Percentiles rank a stretch among this genome's conserved stretches.
phyloP scores from a whole-genome alignment of 106 monocot species.

The Xerophyta viscosa region DNA sequence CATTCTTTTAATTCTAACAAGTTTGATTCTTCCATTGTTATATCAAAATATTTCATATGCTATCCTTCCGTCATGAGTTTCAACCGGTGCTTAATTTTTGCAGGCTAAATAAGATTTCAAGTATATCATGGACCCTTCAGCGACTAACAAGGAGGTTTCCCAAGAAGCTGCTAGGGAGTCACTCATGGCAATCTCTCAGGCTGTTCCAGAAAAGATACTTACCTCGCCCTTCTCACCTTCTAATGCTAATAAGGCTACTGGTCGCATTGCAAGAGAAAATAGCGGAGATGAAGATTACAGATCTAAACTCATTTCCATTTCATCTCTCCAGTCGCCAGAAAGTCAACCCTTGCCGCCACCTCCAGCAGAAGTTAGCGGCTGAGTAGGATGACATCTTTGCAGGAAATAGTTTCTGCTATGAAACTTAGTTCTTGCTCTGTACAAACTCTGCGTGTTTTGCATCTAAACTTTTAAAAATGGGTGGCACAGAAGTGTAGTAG shows the following conservation, averaged over 20 bases:
- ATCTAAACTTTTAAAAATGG: no score
- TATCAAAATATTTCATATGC: no score
- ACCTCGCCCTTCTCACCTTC: background rate
- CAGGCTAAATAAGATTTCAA: no score
- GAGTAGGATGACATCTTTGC: no score
- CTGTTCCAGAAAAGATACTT: conserved; percentile 7
- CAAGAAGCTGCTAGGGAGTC: conserved; percentile 23
- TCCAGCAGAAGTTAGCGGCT: conserved; percentile 2
- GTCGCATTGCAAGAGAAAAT: background rate
- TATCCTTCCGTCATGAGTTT: no score
- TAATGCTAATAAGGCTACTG: background rate
- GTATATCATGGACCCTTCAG: conserved; percentile 2
- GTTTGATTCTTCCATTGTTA: no score
- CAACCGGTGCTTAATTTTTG: no score
- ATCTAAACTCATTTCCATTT: conserved; percentile 26
- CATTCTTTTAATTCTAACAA: no score
- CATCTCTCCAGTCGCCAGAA: conserved; percentile 17
- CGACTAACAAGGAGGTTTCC: background rate
- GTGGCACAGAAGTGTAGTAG: no score
- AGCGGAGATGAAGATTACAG: conserved; percentile 13
- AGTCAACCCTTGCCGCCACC: conserved; percentile 3
- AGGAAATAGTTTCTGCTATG: no score
- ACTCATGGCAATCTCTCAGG: conserved; percentile 27
- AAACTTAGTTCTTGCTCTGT: no score
- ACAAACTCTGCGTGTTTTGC: no score